Evolutionary conservation across 257 asterid genomes (phyloP).

Genomic region (Datura wrightii): DNA sequence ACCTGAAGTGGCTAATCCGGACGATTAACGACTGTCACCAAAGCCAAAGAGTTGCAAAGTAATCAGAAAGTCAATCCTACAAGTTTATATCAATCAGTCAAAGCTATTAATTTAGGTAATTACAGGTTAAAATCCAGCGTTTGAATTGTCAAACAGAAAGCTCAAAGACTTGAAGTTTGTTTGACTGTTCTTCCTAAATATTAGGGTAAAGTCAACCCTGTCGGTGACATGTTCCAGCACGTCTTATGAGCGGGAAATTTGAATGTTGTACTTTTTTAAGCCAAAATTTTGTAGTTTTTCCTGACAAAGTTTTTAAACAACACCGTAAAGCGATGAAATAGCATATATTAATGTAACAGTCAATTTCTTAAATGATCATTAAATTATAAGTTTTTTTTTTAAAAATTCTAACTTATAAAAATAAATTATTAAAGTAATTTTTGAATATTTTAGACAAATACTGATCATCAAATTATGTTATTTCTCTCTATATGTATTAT

Average conservation of each 20-base stretch:
- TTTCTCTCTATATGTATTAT: too few species aligned
- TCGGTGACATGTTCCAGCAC: constrained; percentile 17
- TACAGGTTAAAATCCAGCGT: neutral
- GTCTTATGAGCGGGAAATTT: constrained; percentile 26
- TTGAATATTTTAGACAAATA: too few species aligned
- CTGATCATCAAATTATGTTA: too few species aligned
- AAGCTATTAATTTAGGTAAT: neutral
- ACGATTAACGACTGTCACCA: neutral
- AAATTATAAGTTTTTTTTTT: too few species aligned
- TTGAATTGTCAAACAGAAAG: neutral
- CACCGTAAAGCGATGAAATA: too few species aligned
- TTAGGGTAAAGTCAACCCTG: neutral
- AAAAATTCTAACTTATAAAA: too few species aligned
- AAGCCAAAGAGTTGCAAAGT: neutral
- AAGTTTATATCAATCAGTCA: neutral
- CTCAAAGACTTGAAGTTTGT: neutral
- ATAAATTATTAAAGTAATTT: too few species aligned
- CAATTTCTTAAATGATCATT: too few species aligned
- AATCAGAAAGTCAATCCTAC: neutral
- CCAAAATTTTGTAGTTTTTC: too few species aligned
- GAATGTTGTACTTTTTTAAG: neutral
- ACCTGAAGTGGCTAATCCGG: neutral
- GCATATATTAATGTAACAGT: too few species aligned
- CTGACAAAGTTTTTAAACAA: too few species aligned
- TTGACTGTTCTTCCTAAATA: neutral